These are phyloP conservation scores for Canariomyces notabilis DNA, from an alignment of 2,329 filamentous ascomycete genomes.

Conservation along the genomic window DNA sequence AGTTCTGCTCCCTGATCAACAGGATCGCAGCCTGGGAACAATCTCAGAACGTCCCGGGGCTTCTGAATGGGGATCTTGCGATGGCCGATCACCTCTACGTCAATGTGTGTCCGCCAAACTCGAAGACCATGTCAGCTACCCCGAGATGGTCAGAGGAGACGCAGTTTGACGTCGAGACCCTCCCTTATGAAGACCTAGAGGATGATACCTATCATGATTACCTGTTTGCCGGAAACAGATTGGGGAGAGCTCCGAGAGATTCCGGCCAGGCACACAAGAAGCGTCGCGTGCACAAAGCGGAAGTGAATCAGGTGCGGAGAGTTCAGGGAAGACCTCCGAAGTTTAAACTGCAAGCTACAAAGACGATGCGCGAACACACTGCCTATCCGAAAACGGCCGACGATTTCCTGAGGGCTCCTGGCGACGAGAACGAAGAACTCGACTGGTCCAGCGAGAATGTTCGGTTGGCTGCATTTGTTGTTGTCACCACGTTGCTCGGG, in stretches of 20 bases:
- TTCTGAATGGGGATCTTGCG: slow-evolving; percentile 32
- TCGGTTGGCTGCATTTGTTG: slow-evolving; percentile 53
- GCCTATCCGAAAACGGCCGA: slow-evolving; percentile 30
- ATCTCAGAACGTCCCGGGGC: slow-evolving; percentile 31
- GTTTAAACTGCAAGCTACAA: slow-evolving; percentile 26
- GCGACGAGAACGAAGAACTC: slow-evolving; percentile 31
- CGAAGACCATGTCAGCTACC: slow-evolving; percentile 25
- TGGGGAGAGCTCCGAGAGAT: background rate
- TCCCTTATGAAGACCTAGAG: slow-evolving; percentile 39
- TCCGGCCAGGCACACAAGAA: slow-evolving; percentile 11
- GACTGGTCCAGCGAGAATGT: slow-evolving; percentile 41
- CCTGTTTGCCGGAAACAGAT: slow-evolving; percentile 1
- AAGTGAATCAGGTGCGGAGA: slow-evolving; percentile 6
- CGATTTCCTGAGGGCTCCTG: slow-evolving; percentile 31
- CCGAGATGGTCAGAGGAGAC: slow-evolving; percentile 36
- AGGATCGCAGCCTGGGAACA: slow-evolving; percentile 44
- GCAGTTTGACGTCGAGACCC: slow-evolving; percentile 37
- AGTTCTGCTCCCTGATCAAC: slow-evolving; percentile 32
- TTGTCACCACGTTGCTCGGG: slow-evolving; percentile 53
- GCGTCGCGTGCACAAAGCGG: slow-evolving; percentile 8
- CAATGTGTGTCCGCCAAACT: slow-evolving; percentile 29
- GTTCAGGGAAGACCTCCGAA: slow-evolving; percentile 24
- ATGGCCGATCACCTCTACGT: slow-evolving; percentile 37
- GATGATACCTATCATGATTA: slow-evolving; percentile 28
- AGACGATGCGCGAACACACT: slow-evolving; percentile 30